These are phyloP conservation scores for Haematococcus sp. DNA, from an alignment of 139 green algal genomes.

Conservation along the genomic window DNA sequence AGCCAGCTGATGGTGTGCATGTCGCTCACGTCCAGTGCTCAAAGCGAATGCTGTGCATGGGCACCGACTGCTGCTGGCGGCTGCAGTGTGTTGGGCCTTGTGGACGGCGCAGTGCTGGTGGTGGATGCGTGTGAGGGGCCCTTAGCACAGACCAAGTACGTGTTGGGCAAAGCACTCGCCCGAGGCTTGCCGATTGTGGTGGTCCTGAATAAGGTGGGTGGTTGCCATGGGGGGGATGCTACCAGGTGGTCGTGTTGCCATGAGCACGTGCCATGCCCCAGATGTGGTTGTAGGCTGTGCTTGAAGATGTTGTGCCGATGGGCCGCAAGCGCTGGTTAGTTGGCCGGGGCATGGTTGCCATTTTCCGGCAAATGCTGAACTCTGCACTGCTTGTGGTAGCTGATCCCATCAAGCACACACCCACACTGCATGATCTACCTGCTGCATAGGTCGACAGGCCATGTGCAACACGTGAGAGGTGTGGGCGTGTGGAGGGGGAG, in stretches of 20 bases:
- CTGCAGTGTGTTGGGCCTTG: slow-evolving; percentile 79
- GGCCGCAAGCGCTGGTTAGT: too few relatives aligned
- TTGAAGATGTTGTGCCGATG: neutral
- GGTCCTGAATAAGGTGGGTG: slow-evolving; percentile 84
- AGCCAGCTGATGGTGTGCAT: too few relatives aligned
- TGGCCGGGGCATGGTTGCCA: neutral
- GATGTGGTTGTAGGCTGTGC: neutral
- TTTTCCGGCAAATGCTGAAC: neutral
- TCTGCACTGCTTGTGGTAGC: neutral
- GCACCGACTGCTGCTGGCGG: too few relatives aligned
- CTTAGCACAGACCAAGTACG: slow-evolving; percentile 89
- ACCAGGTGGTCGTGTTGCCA: neutral
- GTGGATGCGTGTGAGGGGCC: slow-evolving; percentile 86
- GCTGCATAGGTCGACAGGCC: slow-evolving; percentile 26
- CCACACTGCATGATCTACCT: too few relatives aligned
- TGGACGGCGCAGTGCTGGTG: slow-evolving; percentile 85
- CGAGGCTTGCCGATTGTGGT: slow-evolving; percentile 70
- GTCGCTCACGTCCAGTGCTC: too few relatives aligned
- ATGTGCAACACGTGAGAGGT: slow-evolving; percentile 51
- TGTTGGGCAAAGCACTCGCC: slow-evolving; percentile 81
- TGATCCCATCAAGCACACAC: too few relatives aligned
- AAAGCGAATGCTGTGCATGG: too few relatives aligned
- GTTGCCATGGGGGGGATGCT: neutral
- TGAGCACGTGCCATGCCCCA: neutral
- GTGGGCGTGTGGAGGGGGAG: slow-evolving; percentile 58